A percentile compares a stretch with the other conserved stretches of the same genome.
phyloP scores from a whole-genome alignment of 1,284 basidiomycete genomes.

The Ustilago shanxiensis region DNA sequence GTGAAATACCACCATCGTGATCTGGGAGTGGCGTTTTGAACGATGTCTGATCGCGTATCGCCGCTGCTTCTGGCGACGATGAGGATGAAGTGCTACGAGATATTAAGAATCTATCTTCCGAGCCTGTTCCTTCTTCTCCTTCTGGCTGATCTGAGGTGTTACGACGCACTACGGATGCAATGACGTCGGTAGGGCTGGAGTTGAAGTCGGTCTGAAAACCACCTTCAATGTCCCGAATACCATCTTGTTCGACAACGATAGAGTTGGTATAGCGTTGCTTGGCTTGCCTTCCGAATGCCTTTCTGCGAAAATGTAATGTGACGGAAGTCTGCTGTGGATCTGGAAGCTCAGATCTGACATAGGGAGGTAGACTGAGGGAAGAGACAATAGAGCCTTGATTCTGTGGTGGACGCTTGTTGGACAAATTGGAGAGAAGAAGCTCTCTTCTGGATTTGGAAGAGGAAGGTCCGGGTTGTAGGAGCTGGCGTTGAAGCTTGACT shows the following conservation, averaged over 20 bases:
- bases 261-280: constrained; percentile 30
- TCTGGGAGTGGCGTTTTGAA: constrained; percentile 39
- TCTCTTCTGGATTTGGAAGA: constrained; percentile 28
- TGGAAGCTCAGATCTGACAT: constrained; percentile 44
- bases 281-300: constrained; percentile 28
- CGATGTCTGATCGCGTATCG: constrained; percentile 28
- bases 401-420: constrained; percentile 37
- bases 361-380: constrained; percentile 50
- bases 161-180: constrained; percentile 33
- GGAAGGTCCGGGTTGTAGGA: constrained; percentile 34
- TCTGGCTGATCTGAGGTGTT: constrained; percentile 9
- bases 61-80: constrained; percentile 8
- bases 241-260: constrained; percentile 55
- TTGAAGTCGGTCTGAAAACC: constrained; percentile 55
- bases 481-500: constrained; percentile 43
- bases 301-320: constrained; percentile 57
- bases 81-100: constrained; percentile 23
- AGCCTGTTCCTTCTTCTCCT: constrained; percentile 5
- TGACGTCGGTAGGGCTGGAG: constrained; percentile 37
- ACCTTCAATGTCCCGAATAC: constrained; percentile 45
- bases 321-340: constrained; percentile 46
- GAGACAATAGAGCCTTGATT: constrained; percentile 35
- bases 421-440: constrained; percentile 46
- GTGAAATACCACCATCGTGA: constrained; percentile 45
- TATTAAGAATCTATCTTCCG: constrained; percentile 29